phyloP scores from a whole-genome alignment of 176 grass and related monocot species.

The Thalia dealbata region DNA sequence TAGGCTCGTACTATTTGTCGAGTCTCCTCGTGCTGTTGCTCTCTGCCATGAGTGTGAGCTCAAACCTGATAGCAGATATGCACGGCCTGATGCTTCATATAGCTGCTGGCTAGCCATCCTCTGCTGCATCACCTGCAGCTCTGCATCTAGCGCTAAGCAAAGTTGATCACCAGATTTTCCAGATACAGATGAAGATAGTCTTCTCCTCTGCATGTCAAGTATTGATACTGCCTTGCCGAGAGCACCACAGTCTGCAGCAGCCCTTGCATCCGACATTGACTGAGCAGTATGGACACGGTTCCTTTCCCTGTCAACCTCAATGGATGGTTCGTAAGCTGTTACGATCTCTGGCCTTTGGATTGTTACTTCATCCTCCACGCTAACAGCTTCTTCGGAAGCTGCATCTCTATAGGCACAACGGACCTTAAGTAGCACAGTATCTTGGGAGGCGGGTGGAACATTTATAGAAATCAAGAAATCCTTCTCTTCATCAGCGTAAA shows the following conservation, averaged over 20 bases:
- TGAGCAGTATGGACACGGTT: conserved; percentile 76
- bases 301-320: conserved; percentile 77
- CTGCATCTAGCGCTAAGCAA: conserved; percentile 56
- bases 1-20: conserved; percentile 49
- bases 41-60: conserved; percentile 89
- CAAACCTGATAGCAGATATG: conserved; percentile 71
- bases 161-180: conserved; percentile 56
- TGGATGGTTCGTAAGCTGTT: conserved; percentile 31
- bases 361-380: conserved; percentile 48
- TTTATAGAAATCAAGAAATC: conserved; percentile 76
- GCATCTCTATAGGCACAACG: conserved; percentile 70
- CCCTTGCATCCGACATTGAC: conserved; percentile 66
- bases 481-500: conserved; percentile 88
- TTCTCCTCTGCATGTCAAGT: conserved; percentile 51
- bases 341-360: conserved; percentile 45
- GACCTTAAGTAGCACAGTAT: conserved; percentile 45
- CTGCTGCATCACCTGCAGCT: conserved; percentile 81
- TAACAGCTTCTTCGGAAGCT: conserved; percentile 46
- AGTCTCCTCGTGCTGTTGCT: conserved; percentile 60
- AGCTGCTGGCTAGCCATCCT: conserved; percentile 67
- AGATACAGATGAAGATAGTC: conserved; percentile 40
- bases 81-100: conserved; percentile 60
- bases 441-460: conserved; percentile 36
- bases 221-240: conserved; percentile 41
- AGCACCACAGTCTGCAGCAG: conserved; percentile 53